Base-by-base conservation (phyloP, 768 basidiomycete species). In the Suillus luteus region DNA sequence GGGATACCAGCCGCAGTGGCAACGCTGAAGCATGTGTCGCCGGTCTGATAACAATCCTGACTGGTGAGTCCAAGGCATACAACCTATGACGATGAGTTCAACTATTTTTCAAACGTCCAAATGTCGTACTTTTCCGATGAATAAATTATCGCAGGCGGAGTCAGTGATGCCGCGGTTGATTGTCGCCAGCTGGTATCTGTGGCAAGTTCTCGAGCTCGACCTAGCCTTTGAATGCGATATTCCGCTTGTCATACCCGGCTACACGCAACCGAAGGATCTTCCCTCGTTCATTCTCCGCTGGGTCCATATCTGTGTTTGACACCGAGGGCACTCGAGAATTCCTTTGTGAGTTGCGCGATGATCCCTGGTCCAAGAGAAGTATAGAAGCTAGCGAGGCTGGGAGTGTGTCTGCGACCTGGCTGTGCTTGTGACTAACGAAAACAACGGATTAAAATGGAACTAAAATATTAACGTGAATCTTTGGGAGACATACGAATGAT, bases 331-430 rank as follows among this genome's bases (percentile, higher is more conserved):
- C 81, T 77, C 12, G 93, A 78, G 38, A 81, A 81, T 58, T 85
- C 83, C 60, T 84, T 79, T 58, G 93, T 75, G 61, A 88, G 79
- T 5, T 75, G 68, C 44, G 87, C 70, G 48, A 93, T 77, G 4
- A 83, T 75, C 0, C 76, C 74, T 0, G 90, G 90, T 0, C 80
- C 78, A 3, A 88, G 72, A 0, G 81, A 73, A 0, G 89, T 83
- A 73, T 93, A 95, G 80, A 95, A 95, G 0, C 93, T 87, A 0
- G 93, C 93, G 17, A 93, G 82, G 63, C 88, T 83, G 0, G 92
- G 90, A 1, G 81, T 87, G 69, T 93, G 93, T 12, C 87, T 84
- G 33, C 78, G 80, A 4, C 93, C 93, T 1, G 78, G 76, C 77
- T 92, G 91, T 0, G 92, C 93, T 82, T 95, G 91, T 0, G 92